Evolutionary conservation across 352 stramenopile species (phyloP).

Genomic region (Globisporangium cystogenes): DNA sequence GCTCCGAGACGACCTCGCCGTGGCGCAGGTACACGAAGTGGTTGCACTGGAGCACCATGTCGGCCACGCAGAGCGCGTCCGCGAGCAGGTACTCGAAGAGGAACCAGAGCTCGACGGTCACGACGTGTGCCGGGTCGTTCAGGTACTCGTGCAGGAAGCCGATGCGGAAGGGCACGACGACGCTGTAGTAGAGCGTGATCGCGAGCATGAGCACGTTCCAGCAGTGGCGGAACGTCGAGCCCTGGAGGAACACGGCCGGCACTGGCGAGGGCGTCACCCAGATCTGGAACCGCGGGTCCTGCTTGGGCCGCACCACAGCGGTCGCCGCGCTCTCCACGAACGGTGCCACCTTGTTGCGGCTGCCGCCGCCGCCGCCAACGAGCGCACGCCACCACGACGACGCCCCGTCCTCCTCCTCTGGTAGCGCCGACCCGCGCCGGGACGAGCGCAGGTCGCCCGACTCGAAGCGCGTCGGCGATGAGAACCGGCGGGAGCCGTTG

Average conservation of each 20-base stretch:
- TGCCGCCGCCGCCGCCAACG: not conserved
- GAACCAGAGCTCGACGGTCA: conserved; percentile 32
- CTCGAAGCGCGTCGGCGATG: not conserved
- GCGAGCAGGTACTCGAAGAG: conserved; percentile 43
- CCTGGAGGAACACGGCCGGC: conserved; percentile 20
- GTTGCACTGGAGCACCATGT: conserved; percentile 51
- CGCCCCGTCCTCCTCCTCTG: not conserved
- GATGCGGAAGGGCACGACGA: conserved; percentile 52
- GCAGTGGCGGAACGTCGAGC: conserved; percentile 34
- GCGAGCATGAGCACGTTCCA: conserved; percentile 52
- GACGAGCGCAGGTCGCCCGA: not conserved
- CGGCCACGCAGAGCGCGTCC: conserved; percentile 37
- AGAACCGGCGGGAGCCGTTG: conserved; percentile 1
- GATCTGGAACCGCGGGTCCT: conserved; percentile 16
- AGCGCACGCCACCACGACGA: conserved; percentile 1
- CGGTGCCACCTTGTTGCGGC: not conserved
- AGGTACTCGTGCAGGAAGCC: conserved; percentile 49
- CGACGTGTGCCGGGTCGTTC: conserved; percentile 19
- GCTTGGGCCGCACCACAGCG: not conserved
- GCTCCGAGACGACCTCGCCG: conserved; percentile 36
- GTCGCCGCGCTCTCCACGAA: not conserved
- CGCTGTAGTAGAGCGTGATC: conserved; percentile 50
- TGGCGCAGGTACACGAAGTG: conserved; percentile 50
- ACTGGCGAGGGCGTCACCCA: conserved; percentile 8
- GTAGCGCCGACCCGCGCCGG: not conserved